Conservation (phyloP, 441 rosid species). For the Bruguiera hainesii region DNA sequence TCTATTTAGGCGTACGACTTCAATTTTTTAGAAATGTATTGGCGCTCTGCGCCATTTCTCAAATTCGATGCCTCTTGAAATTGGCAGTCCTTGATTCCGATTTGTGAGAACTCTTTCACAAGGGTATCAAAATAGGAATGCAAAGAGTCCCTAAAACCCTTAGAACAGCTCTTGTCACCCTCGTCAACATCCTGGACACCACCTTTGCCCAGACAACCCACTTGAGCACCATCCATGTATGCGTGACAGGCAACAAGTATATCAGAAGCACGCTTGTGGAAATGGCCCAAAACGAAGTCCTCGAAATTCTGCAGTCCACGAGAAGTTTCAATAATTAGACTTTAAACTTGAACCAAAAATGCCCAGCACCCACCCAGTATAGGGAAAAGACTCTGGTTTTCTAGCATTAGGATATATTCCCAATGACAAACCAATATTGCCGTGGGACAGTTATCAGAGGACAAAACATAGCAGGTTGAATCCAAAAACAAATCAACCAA, state of each 20-base stretch:
- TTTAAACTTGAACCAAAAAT: background rate
- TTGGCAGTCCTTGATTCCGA: constrained; percentile 53
- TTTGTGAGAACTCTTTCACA: constrained; percentile 41
- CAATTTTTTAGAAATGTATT: constrained; percentile 10
- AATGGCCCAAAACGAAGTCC: constrained; percentile 73
- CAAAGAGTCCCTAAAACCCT: constrained; percentile 43
- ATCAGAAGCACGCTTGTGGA: constrained; percentile 50
- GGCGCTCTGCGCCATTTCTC: constrained; percentile 7
- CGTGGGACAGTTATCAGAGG: too few species aligned
- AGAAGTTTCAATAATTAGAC: constrained; percentile 1
- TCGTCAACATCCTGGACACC: constrained; percentile 48
- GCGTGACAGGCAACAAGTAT: constrained; percentile 71
- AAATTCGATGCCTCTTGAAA: constrained; percentile 25
- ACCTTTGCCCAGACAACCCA: constrained; percentile 56
- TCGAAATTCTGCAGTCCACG: constrained; percentile 63
- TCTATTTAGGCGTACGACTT: too few species aligned
- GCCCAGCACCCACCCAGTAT: background rate
- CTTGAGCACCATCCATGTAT: constrained; percentile 67
- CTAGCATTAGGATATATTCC: too few species aligned
- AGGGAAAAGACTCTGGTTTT: too few species aligned
- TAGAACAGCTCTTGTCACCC: constrained; percentile 40
- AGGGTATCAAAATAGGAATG: constrained; percentile 39
- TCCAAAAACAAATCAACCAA: too few species aligned
- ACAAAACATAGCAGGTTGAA: too few species aligned
- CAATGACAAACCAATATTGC: background rate